Conservation (phyloP, 257 asterid species). For the Lavandula angustifolia region DNA sequence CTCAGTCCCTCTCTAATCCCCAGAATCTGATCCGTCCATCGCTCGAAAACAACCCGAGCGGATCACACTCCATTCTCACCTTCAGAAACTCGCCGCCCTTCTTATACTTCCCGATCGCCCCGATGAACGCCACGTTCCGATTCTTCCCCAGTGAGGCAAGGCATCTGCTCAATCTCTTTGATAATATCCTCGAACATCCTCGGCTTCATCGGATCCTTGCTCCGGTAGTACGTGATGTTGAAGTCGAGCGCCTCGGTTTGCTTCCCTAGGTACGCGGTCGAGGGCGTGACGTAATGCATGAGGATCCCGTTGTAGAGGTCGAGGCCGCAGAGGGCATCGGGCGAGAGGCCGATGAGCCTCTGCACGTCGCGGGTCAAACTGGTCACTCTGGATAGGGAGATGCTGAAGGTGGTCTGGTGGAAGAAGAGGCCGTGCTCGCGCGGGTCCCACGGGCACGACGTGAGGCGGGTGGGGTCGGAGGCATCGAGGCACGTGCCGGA, state of each 20-base stretch:
- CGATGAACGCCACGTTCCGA: slow-evolving; percentile 55
- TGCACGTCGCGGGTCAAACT: slow-evolving; percentile 56
- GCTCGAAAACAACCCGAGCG: slow-evolving; percentile 52
- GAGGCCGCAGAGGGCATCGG: slow-evolving; percentile 54
- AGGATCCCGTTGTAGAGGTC: slow-evolving; percentile 60
- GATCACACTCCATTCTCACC: slow-evolving; percentile 47
- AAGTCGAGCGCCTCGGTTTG: slow-evolving; percentile 60
- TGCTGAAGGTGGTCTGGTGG: slow-evolving; percentile 61
- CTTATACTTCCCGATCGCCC: slow-evolving; percentile 49
- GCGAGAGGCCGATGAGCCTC: slow-evolving; percentile 41
- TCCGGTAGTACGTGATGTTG: slow-evolving; percentile 60
- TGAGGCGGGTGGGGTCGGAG: slow-evolving; percentile 33
- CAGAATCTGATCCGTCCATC: slow-evolving; percentile 60
- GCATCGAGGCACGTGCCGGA: slow-evolving; percentile 65
- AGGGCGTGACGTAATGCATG: slow-evolving; percentile 57
- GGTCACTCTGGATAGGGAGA: slow-evolving; percentile 43
- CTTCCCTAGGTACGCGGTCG: slow-evolving; percentile 60
- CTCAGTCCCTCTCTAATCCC: slow-evolving; percentile 46
- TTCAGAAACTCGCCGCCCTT: slow-evolving; percentile 36
- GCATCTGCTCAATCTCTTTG: slow-evolving; percentile 72
- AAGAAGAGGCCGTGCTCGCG: slow-evolving; percentile 55
- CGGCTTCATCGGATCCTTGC: slow-evolving; percentile 51
- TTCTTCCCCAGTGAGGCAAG: slow-evolving; percentile 76
- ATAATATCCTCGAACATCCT: slow-evolving; percentile 51
- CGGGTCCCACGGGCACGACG: slow-evolving; percentile 65